Conservation (phyloP, 2,329 filamentous ascomycete genomes). For the Stagonosporopsis vannaccii region DNA sequence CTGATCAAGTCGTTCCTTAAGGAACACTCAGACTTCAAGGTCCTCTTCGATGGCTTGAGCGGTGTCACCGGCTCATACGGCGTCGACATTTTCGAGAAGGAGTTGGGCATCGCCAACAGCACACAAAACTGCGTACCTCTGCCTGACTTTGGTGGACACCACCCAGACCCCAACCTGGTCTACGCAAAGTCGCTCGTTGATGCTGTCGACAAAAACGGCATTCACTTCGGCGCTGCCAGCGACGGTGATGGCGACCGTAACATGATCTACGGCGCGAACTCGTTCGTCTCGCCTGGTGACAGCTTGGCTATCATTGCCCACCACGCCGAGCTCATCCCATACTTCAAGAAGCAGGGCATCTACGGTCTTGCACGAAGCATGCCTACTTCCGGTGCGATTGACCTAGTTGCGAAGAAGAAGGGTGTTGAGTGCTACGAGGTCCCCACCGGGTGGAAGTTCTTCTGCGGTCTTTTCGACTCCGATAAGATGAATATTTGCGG, state of each 20-base stretch:
- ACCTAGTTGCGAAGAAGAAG: constrained; percentile 94
- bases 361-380: constrained; percentile 95
- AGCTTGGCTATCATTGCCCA: constrained; percentile 98
- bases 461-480: constrained; percentile 93
- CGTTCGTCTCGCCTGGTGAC: constrained; percentile 96
- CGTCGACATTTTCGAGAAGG: constrained; percentile 91
- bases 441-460: constrained; percentile 98
- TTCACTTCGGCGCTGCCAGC: constrained; percentile 95
- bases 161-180: constrained; percentile 97
- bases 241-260: constrained; percentile 98
- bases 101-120: constrained; percentile 82
- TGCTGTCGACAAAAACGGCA: constrained; percentile 85
- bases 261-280: constrained; percentile 99
- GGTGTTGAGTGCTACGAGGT: constrained; percentile 93
- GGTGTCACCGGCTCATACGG: constrained; percentile 97
- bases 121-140: constrained; percentile 92
- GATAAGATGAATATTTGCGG: constrained; percentile 99
- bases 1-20: constrained; percentile 94
- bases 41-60: constrained; percentile 92
- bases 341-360: constrained; percentile 97
- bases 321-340: constrained; percentile 94
- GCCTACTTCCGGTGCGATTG: constrained; percentile 95
- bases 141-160: constrained; percentile 95
- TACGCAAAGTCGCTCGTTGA: constrained; percentile 96
- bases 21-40: constrained; percentile 88